Percentiles rank a stretch among this genome's conserved stretches.
These are phyloP conservation scores for Botryosphaeria dothidea DNA, from an alignment of 2,329 filamentous ascomycete species.

Conservation along the genomic window DNA sequence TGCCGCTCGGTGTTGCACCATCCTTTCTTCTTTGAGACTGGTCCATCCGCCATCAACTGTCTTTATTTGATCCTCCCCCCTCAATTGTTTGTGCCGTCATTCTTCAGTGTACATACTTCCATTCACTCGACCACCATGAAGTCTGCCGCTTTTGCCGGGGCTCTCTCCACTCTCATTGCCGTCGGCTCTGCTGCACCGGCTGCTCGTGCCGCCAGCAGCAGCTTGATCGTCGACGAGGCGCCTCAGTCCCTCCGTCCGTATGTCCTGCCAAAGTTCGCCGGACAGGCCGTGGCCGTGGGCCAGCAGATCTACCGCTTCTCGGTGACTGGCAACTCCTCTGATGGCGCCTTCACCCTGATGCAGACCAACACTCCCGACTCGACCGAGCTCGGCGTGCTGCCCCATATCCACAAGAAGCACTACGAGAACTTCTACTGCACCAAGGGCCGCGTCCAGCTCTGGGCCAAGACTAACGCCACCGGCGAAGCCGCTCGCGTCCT, in stretches of 20 bases:
- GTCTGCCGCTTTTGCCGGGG: neutral
- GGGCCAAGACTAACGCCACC: conserved; percentile 39
- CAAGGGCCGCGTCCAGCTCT: conserved; percentile 49
- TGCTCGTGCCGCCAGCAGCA: neutral
- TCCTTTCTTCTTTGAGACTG: neutral
- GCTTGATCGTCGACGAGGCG: conserved; percentile 27
- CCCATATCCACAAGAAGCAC: conserved; percentile 45
- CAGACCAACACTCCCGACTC: conserved; percentile 45
- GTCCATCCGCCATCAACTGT: neutral
- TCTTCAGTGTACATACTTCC: neutral
- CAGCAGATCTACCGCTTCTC: conserved; percentile 44
- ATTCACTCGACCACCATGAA: neutral
- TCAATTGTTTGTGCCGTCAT: neutral
- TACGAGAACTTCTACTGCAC: conserved; percentile 52
- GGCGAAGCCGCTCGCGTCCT: conserved; percentile 41
- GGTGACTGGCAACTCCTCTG: conserved; percentile 48
- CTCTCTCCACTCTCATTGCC: neutral
- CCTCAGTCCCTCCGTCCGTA: conserved; percentile 38
- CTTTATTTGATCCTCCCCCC: neutral
- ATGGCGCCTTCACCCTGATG: conserved; percentile 47
- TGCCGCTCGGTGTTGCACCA: neutral
- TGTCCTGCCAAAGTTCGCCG: conserved; percentile 37
- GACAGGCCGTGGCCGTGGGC: conserved; percentile 37
- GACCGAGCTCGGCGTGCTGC: conserved; percentile 42
- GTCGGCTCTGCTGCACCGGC: neutral